Evolutionary conservation across 495 filamentous ascomycete species (phyloP).

Genomic region (Paragyromitra xinjiangensis): DNA sequence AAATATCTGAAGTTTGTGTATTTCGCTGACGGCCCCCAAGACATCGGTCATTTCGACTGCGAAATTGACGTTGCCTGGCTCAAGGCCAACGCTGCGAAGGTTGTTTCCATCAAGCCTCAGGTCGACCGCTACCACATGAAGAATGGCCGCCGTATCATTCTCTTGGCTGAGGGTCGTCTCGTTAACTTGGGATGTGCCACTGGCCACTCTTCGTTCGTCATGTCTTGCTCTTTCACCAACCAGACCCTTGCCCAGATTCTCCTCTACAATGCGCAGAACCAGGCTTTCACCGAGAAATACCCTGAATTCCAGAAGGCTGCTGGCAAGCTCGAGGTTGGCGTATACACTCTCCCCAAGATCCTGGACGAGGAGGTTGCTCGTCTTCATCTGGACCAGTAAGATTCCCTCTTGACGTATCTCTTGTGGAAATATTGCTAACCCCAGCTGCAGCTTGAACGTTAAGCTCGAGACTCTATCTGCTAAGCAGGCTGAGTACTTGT

Average conservation of each 20-base stretch:
- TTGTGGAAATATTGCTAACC: conserved; percentile 7
- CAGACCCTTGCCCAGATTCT: conserved; percentile 99
- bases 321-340: conserved; percentile 86
- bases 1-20: neutral
- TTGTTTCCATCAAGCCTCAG: conserved; percentile 99
- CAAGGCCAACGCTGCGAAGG: conserved; percentile 90
- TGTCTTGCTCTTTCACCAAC: conserved; percentile 99
- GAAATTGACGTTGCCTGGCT: conserved; percentile 99
- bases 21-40: conserved; percentile 59
- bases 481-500: conserved; percentile 93
- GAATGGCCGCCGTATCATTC: conserved; percentile 95
- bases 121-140: conserved; percentile 96
- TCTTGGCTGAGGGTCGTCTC: conserved; percentile 96
- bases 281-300: conserved; percentile 89
- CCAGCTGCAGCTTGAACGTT: conserved; percentile 69
- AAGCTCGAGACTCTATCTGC: conserved; percentile 85
- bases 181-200: conserved; percentile 99
- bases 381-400: conserved; percentile 83
- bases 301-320: conserved; percentile 89
- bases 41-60: conserved; percentile 99
- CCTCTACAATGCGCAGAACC: conserved; percentile 91
- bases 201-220: conserved; percentile 98
- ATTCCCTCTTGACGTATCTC: neutral
- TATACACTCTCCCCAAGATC: conserved; percentile 98
- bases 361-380: conserved; percentile 97